Conservation (phyloP, 331 rosid species). For the Spiraea crenata region DNA sequence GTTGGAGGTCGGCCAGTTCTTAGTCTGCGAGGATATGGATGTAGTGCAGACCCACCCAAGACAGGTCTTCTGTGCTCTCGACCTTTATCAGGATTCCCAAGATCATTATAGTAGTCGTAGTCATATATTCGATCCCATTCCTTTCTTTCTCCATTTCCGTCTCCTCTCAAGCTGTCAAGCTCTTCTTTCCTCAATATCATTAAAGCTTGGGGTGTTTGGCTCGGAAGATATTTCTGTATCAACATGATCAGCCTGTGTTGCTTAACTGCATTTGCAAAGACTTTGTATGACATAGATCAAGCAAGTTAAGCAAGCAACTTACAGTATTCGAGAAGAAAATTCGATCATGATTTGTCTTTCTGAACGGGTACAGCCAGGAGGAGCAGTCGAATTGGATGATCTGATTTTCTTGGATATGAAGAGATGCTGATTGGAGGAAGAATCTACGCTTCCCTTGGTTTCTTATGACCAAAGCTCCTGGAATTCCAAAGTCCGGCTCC, state of each 20-base stretch:
- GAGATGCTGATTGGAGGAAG: slow-evolving; percentile 46
- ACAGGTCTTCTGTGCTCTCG: slow-evolving; percentile 37
- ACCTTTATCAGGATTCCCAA: slow-evolving; percentile 49
- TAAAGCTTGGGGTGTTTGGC: slow-evolving; percentile 51
- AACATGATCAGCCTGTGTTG: slow-evolving; percentile 2
- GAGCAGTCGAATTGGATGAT: slow-evolving; percentile 54
- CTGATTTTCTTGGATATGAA: slow-evolving; percentile 34
- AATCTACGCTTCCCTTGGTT: slow-evolving; percentile 44
- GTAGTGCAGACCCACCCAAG: slow-evolving; percentile 45
- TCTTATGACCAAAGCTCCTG: slow-evolving; percentile 53
- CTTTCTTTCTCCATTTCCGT: slow-evolving; percentile 52
- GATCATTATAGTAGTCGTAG: slow-evolving; percentile 55
- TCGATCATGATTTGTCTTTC: slow-evolving; percentile 29
- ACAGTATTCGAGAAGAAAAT: slow-evolving; percentile 70
- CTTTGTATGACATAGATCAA: neutral
- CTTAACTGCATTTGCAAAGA: neutral
- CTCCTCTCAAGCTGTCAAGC: slow-evolving; percentile 48
- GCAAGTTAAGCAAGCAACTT: slow-evolving; percentile 17
- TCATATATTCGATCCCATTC: slow-evolving; percentile 74
- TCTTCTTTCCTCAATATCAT: slow-evolving; percentile 54
- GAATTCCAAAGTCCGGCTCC: slow-evolving; percentile 54
- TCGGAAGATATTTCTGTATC: slow-evolving; percentile 55
- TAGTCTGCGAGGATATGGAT: slow-evolving; percentile 72
- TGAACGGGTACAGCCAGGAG: slow-evolving; percentile 66
- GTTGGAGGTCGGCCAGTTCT: slow-evolving; percentile 48